phyloP scores from a whole-genome alignment of 148 eudicot genomes.

The Fagopyrum esculentum region DNA sequence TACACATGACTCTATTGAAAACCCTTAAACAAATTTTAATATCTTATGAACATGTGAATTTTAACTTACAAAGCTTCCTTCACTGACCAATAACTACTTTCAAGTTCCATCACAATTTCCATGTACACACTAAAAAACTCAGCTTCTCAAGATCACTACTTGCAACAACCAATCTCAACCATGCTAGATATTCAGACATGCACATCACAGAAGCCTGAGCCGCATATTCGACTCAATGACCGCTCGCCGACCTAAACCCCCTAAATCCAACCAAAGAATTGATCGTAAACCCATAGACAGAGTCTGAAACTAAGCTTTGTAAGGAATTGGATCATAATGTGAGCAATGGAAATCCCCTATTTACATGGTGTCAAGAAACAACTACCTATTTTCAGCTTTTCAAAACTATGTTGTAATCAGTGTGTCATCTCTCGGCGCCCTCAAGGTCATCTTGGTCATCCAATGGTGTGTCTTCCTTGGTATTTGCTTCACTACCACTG shows the following conservation, averaged over 20 bases:
- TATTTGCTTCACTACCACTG: constrained; percentile 29
- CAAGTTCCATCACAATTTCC: not conserved
- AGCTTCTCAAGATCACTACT: not conserved
- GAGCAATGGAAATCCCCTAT: constrained; percentile 26
- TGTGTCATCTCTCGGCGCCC: constrained; percentile 45
- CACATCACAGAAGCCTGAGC: not conserved
- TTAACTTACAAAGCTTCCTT: not conserved
- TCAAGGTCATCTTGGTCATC: constrained; percentile 90
- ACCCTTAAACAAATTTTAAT: not conserved
- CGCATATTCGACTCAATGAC: not conserved
- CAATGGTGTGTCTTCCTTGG: constrained; percentile 53
- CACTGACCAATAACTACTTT: constrained; percentile 3
- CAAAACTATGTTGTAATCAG: not conserved
- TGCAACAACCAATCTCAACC: constrained; percentile 9
- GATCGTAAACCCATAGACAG: not conserved
- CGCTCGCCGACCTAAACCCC: not conserved
- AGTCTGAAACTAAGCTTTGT: not conserved
- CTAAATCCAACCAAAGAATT: not conserved
- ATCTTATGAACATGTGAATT: not conserved
- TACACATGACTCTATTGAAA: no score
- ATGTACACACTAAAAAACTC: constrained; percentile 8
- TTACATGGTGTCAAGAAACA: constrained; percentile 11
- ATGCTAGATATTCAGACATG: not conserved
- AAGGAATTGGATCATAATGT: not conserved
- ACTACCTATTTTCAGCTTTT: constrained; percentile 4